Base-by-base conservation (phyloP, 371 early-diverging fungal genomes). In the Rhizopus delemar region DNA sequence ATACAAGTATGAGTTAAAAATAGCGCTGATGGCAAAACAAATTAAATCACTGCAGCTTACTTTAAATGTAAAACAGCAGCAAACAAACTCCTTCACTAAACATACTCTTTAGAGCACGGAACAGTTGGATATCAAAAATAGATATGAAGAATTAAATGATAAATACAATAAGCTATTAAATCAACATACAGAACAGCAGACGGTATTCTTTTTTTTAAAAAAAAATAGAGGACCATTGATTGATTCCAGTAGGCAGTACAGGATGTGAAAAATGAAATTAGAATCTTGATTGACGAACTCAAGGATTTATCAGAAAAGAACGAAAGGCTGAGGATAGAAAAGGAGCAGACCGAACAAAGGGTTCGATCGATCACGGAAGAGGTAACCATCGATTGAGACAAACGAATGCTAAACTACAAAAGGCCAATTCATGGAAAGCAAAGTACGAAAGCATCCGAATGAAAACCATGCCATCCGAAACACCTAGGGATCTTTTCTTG, bases 221-320 rank as follows among this genome's bases (percentile, higher is more conserved):
- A 3, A 57, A 50, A 29, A 54, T 9, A 31, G 39, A 9, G 4
- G n/a, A 5, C 11, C 31, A 15, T 5, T 5, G 2, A 34, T 11
- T 33, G 35, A 39, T 34, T 4, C 29, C 29, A 56, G 11, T 69
- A 89, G 88, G 86, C 86, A 59, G 86, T 89, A 5, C 79, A 83
- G 34, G 88, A 88, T 63, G 89, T 92, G 12, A 80, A 90, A 54
- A 69, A 84, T 41, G 92, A 93, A 59, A 89, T 89, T 5, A 83
- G 83, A 8, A 77, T 86, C 33, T 69, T 93, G 32, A 71, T 91
- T 48, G 87, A 87, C 29, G 92, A 93, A 51, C 77, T 89, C 41
- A 87, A 87, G 55, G 60, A 56, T 7, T 57, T 91, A 31, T 86
- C 87, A 39, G 63, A 70, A 29, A 81, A 83, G 41, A 89, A 89